Conservation (phyloP, 345 rosid genomes). For the Raphanus sativus region DNA sequence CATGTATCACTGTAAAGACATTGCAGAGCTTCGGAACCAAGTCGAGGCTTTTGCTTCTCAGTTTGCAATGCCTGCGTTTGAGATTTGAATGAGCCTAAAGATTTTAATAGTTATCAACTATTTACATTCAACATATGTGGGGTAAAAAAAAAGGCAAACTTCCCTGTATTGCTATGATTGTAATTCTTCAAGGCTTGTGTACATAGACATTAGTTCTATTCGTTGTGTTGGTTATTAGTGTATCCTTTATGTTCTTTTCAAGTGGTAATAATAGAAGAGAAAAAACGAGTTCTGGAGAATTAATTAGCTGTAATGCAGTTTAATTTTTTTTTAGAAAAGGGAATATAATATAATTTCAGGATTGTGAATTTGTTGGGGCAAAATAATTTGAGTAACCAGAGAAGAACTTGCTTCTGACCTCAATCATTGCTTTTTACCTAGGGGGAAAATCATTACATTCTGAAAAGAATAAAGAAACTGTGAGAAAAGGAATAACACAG, state of each 20-base stretch:
- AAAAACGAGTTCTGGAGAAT: background rate
- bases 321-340: background rate
- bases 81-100: conserved; percentile 42
- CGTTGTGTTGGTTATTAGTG: conserved; percentile 14
- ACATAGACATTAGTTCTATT: conserved; percentile 2
- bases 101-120: no score
- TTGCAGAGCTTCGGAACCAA: conserved; percentile 56
- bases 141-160: background rate
- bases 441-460: conserved; percentile 33
- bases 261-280: conserved; percentile 19
- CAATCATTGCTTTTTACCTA: conserved; percentile 31
- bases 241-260: conserved; percentile 2
- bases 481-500: conserved; percentile 25
- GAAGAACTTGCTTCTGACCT: conserved; percentile 31
- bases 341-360: conserved; percentile 24
- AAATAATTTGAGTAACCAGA: conserved; percentile 35
- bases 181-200: conserved; percentile 17
- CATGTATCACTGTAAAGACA: conserved; percentile 61
- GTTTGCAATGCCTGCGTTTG: conserved; percentile 87
- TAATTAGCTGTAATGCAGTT: conserved; percentile 30
- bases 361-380: conserved; percentile 34
- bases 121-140: conserved; percentile 10
- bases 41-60: conserved; percentile 78
- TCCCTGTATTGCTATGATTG: conserved; percentile 16
- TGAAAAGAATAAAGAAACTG: conserved; percentile 3